These are phyloP conservation scores for Saccharomyces hybrid DNA, from an alignment of 1,139 yeast genomes.

Conservation along the genomic window DNA sequence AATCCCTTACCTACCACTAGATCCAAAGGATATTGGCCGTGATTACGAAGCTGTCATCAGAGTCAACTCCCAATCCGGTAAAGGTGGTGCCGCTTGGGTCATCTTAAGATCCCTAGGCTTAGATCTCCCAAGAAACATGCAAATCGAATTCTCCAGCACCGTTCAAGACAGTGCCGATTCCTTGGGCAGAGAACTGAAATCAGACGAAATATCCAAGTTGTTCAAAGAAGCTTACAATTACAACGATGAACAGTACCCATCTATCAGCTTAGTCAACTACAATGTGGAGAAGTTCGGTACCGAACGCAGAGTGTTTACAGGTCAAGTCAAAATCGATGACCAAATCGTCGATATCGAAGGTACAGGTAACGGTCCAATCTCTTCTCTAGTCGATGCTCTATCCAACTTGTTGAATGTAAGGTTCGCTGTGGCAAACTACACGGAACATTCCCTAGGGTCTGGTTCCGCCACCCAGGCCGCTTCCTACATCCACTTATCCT, in stretches of 20 bases:
- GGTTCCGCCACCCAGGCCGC: conserved; percentile 87
- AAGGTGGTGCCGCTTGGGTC: conserved; percentile 98
- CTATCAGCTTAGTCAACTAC: conserved; percentile 45
- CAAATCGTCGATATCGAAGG: conserved; percentile 48
- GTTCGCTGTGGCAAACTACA: conserved; percentile 73
- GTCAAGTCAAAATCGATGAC: conserved; percentile 44
- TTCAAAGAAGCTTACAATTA: conserved; percentile 68
- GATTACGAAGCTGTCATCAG: conserved; percentile 96
- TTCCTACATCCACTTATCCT: conserved; percentile 65
- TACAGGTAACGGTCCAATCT: conserved; percentile 90
- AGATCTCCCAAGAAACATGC: conserved; percentile 87
- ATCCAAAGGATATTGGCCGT: conserved; percentile 93
- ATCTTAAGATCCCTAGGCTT: conserved; percentile 79
- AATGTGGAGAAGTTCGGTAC: conserved; percentile 35
- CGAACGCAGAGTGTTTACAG: conserved; percentile 44
- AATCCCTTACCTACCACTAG: conserved; percentile 91
- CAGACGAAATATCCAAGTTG: conserved; percentile 66
- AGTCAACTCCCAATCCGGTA: conserved; percentile 96
- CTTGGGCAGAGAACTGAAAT: conserved; percentile 76
- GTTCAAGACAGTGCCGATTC: conserved; percentile 80
- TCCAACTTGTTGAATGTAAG: conserved; percentile 47
- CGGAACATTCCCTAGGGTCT: conserved; percentile 86
- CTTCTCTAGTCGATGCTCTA: conserved; percentile 79
- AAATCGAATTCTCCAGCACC: conserved; percentile 76
- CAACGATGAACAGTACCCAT: conserved; percentile 36